Conservation (phyloP, 192 early-diverging fungal genomes). For the Mortierella antarctica region DNA sequence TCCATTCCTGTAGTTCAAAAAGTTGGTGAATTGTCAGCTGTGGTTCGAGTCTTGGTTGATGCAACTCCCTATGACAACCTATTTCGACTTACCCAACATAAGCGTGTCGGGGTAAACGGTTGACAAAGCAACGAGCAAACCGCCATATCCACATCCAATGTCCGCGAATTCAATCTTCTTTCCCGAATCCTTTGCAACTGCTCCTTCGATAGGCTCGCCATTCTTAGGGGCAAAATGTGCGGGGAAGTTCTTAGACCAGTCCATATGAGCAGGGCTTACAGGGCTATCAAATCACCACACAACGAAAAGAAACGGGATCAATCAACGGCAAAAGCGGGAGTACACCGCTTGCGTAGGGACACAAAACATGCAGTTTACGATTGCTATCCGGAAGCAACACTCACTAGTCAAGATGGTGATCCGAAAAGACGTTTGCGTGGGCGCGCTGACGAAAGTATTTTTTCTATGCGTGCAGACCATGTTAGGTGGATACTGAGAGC, state of each 20-base stretch:
- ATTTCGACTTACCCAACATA: conserved; percentile 75
- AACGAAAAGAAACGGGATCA: not conserved
- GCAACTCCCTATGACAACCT: not conserved
- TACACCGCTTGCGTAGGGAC: not conserved
- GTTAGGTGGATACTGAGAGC: not conserved
- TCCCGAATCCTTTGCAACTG: conserved; percentile 36
- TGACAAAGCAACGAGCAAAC: conserved; percentile 86
- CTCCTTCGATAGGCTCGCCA: conserved; percentile 30
- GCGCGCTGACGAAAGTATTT: conserved; percentile 89
- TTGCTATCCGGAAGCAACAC: not conserved
- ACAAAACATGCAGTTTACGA: not conserved
- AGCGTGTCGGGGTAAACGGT: conserved; percentile 92
- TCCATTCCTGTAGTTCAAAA: conserved; percentile 81
- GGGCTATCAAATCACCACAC: conserved; percentile 62
- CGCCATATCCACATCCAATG: conserved; percentile 98
- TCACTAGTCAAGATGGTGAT: conserved; percentile 93
- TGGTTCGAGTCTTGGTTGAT: not conserved
- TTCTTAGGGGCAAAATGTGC: conserved; percentile 61
- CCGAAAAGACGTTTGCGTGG: conserved; percentile 97
- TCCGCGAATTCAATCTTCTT: conserved; percentile 94
- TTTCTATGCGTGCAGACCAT: conserved; percentile 65
- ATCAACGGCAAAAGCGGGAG: not conserved
- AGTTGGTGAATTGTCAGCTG: not conserved
- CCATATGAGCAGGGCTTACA: conserved; percentile 79
- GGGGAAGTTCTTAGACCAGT: conserved; percentile 94